These are phyloP conservation scores for Camellia lanceoleosa DNA, from an alignment of 148 eudicot genomes.

Conservation along the genomic window DNA sequence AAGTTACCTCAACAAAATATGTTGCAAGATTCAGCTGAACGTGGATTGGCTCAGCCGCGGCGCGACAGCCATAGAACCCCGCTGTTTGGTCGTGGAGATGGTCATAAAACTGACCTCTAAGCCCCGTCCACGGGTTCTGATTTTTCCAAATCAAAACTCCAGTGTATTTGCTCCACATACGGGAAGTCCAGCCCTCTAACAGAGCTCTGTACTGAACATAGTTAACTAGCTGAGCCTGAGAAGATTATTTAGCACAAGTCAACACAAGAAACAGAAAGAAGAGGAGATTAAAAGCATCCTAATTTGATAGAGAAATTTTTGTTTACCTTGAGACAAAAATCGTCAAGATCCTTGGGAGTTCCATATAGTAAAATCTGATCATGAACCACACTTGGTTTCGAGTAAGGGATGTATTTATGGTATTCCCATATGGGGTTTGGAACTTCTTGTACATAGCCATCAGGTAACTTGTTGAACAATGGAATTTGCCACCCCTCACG, in stretches of 20 bases:
- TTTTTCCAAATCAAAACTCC: constrained; percentile 97
- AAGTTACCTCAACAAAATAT: constrained; percentile 70
- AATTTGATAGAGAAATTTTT: neutral
- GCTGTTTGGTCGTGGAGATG: constrained; percentile 97
- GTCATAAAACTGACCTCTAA: constrained; percentile 98
- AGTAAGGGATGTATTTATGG: constrained; percentile 96
- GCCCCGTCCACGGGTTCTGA: constrained; percentile 98
- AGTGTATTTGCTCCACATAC: constrained; percentile 96
- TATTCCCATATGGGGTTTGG: constrained; percentile 88
- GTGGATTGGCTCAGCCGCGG: constrained; percentile 96
- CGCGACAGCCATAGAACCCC: constrained; percentile 95
- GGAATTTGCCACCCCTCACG: constrained; percentile 90
- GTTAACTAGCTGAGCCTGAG: constrained; percentile 92
- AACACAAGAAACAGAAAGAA: constrained; percentile 16
- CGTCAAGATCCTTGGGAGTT: constrained; percentile 74
- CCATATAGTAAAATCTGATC: constrained; percentile 92
- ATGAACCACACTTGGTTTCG: constrained; percentile 80
- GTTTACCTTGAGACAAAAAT: constrained; percentile 88
- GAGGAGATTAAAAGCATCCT: neutral
- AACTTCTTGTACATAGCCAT: constrained; percentile 79
- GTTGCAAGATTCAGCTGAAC: constrained; percentile 89
- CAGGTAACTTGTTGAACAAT: constrained; percentile 47
- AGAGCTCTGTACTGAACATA: constrained; percentile 93
- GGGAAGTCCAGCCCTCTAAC: constrained; percentile 92
- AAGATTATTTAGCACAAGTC: constrained; percentile 13